Evolutionary conservation across 352 stramenopile genomes (phyloP), one percentile per base, ranked within the genome.

Genomic region (Globisporangium spiculum): DNA sequence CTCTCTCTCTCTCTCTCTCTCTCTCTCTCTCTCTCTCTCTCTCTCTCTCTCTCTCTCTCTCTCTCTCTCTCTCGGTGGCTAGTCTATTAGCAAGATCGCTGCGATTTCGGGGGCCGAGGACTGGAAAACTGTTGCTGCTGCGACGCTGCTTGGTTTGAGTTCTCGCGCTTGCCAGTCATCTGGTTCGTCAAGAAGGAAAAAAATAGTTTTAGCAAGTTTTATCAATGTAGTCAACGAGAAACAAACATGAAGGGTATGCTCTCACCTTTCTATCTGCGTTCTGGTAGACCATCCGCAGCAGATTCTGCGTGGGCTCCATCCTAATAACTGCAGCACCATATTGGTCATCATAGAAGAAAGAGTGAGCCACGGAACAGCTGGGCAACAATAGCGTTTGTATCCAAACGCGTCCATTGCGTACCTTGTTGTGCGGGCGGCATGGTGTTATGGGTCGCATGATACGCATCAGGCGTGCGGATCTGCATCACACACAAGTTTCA

Each of bases 381-480:
- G 9, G 41, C 27, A 50, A 4, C 41, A 50, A 7, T 50, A 9
- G 22, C 8, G 8, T 56, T 30, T 56, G 50, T 20, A 56, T 3
- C n/a, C 30, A 27, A 56, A 27, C 8, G 50, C 9, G 50, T 56
- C 8, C n/a, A 56, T 32, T 6, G 8, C 24, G 50, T 73, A 90
- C 85, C 80, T 91, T 92, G 85, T 24, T 78, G 53, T 4, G 62
- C 38, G 41, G 80, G 79, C 18, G 85, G 83, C 80, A 86, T 87
- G 0, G 85, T 91, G 57, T 93, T 75, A 50, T 91, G 66, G 52
- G 81, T 93, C 60, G 85, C 85, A 30, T 88, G 65, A 63, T 91
- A 93, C 55, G 67, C 69, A 50, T 79, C 76, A 3, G 85, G 85
- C 0, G 75, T 74, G 44, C 78, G 65, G 16, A 93, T 93, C 85